These are phyloP conservation scores for Sphaerostilbella broomeana DNA, from an alignment of 2,329 filamentous ascomycete genomes.

Conservation along the genomic window DNA sequence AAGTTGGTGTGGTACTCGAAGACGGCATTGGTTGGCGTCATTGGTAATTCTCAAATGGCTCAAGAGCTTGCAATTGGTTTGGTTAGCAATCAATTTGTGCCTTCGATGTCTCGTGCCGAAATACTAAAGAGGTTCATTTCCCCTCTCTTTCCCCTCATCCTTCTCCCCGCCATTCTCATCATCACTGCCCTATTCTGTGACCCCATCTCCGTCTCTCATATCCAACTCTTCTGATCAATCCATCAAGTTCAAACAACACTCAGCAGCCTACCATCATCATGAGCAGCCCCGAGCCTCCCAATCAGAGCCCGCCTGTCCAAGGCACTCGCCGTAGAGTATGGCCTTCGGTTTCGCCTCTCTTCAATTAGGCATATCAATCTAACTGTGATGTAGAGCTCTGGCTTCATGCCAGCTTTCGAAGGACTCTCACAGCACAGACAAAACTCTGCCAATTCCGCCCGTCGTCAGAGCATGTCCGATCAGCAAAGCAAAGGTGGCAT, in stretches of 20 bases:
- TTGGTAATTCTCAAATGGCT: slow-evolving; percentile 8
- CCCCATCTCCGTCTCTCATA: neutral
- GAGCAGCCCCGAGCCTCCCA: slow-evolving; percentile 20
- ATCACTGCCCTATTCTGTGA: neutral
- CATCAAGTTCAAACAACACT: neutral
- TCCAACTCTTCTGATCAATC: neutral
- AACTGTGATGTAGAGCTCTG: slow-evolving; percentile 33
- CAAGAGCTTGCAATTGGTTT: slow-evolving; percentile 10
- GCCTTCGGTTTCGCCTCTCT: neutral
- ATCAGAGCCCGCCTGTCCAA: slow-evolving; percentile 16
- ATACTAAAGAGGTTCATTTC: slow-evolving; percentile 8
- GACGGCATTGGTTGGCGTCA: slow-evolving; percentile 11
- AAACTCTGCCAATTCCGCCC: slow-evolving; percentile 39
- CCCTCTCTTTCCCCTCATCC: slow-evolving; percentile 4
- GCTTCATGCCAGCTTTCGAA: slow-evolving; percentile 43
- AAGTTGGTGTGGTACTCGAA: slow-evolving; percentile 10
- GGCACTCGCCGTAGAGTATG: slow-evolving; percentile 25
- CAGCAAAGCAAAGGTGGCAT: slow-evolving; percentile 44
- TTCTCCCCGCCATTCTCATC: neutral
- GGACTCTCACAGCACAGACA: slow-evolving; percentile 43
- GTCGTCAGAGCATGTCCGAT: slow-evolving; percentile 49
- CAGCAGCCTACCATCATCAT: neutral
- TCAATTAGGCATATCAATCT: slow-evolving; percentile 3
- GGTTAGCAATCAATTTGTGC: neutral
- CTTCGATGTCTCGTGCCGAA: too few species aligned